phyloP scores from a whole-genome alignment of 805 yeast genomes.

The Suhomyces prunicola region DNA sequence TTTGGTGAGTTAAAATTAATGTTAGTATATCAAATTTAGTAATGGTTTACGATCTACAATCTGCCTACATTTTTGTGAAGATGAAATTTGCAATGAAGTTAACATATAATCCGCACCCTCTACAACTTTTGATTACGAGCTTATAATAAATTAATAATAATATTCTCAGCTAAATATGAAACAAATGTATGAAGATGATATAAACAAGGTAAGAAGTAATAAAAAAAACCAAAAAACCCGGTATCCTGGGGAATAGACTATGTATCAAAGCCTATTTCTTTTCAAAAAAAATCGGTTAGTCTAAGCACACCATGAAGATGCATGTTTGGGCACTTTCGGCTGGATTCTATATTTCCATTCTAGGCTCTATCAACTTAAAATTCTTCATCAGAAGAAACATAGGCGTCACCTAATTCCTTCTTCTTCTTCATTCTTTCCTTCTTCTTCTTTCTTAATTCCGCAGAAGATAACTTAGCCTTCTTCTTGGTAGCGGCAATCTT shows the following conservation, averaged over 20 bases:
- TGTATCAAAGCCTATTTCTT: conserved; percentile 4
- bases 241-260: conserved; percentile 1
- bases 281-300: conserved; percentile 4
- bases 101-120: background rate
- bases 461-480: conserved; percentile 96
- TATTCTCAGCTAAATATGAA: conserved; percentile 5
- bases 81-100: background rate
- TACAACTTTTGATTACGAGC: background rate
- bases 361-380: conserved; percentile 23
- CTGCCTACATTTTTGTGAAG: background rate
- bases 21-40: background rate
- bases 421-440: conserved; percentile 99
- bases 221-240: conserved; percentile 3
- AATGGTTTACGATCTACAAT: too few species aligned
- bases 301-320: conserved; percentile 1
- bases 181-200: conserved; percentile 15
- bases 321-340: background rate
- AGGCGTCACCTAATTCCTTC: conserved; percentile 99
- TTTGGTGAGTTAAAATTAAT: background rate
- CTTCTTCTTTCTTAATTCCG: conserved; percentile 99
- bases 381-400: conserved; percentile 91
- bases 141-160: conserved; percentile 4
- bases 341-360: background rate
- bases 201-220: conserved; percentile 11
- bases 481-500: conserved; percentile 94